Evolutionary conservation across 495 filamentous ascomycete species (phyloP).

Genomic region (Cladorrhinum samala): DNA sequence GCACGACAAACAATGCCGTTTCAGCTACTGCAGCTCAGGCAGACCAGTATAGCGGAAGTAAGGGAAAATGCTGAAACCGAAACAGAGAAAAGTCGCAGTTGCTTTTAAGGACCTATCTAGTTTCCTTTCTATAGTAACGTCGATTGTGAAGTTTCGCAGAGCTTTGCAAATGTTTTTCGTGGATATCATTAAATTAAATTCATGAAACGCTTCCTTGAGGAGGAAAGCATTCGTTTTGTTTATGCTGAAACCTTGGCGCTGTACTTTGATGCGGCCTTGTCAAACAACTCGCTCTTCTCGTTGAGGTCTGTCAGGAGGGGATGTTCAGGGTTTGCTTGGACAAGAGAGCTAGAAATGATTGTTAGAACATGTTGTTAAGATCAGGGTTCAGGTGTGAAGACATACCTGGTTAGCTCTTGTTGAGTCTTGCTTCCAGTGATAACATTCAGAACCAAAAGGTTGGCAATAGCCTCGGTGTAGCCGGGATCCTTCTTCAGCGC

Average conservation of each 20-base stretch:
- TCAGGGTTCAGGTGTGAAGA: not conserved
- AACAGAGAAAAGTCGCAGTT: not conserved
- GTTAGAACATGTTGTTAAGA: constrained; percentile 1
- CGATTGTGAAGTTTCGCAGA: too few species aligned
- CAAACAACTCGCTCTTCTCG: constrained; percentile 74
- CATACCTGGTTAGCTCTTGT: constrained; percentile 55
- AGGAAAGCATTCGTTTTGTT: constrained; percentile 3
- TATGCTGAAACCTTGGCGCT: constrained; percentile 62
- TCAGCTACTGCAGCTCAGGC: not conserved
- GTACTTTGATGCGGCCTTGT: constrained; percentile 73
- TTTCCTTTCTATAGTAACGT: not conserved
- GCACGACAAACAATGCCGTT: not conserved
- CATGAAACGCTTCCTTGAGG: constrained; percentile 6
- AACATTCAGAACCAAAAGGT: constrained; percentile 69
- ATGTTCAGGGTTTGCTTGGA: constrained; percentile 55
- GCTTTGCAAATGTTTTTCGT: constrained; percentile 2
- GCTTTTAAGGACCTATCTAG: not conserved
- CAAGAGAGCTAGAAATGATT: constrained; percentile 45
- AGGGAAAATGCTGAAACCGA: not conserved
- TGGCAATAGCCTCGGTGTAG: constrained; percentile 69
- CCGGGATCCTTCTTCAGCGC: constrained; percentile 68
- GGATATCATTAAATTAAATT: constrained; percentile 11
- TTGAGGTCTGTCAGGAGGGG: constrained; percentile 59
- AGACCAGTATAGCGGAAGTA: not conserved
- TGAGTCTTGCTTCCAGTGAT: constrained; percentile 61